Base-by-base conservation (phyloP, 139 green algal genomes). In the Chlamydomonas eustigma region DNA sequence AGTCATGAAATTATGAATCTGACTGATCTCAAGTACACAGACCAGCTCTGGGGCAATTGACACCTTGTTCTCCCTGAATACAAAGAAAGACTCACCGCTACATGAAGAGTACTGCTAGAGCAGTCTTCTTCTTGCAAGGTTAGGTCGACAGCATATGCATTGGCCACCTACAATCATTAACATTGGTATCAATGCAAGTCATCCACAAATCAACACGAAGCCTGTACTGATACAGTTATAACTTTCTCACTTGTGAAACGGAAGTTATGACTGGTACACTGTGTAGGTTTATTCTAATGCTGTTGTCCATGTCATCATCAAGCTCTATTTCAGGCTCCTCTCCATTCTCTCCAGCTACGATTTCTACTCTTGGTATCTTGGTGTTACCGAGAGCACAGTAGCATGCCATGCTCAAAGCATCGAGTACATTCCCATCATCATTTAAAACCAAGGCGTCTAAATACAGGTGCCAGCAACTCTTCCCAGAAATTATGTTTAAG, bases 391-490 rank as follows among this genome's bases (percentile, higher is more conserved):
- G 81, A 0, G 91, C 91, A 5, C 87, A 84, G 58, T 89, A 72
- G 2, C 80, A 75, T 2, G 92, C 93, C 3, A 94, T 84, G 65
- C 83, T 88, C 39, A 92, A 68, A 2, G 93, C 93, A 68, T 91
- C 90, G 37, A 94, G 78, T 64, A 97, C 76, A 71, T 89, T 93
- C 73, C 93, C 93, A 58, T 93, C 92, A 22, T 88, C 82, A 50
- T 90, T 90, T 8, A 98, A 77, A 30, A 98, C 81, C 30, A 97
- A 80, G 0, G 80, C 90, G 51, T 98, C 93, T 1, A 97, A 73
- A 52, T 90, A 89, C 50, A 98, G 70, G 52, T 85, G 36, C 93
- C 93, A 98, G 73, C 84, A 93, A 0, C 77, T 83, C 81, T 94
- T 96, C 78, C 91, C 91, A 1, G 78, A 51, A 31, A 94, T 67